These are phyloP conservation scores for Lyophyllum decastes DNA, from an alignment of 768 basidiomycete genomes.

Conservation along the genomic window DNA sequence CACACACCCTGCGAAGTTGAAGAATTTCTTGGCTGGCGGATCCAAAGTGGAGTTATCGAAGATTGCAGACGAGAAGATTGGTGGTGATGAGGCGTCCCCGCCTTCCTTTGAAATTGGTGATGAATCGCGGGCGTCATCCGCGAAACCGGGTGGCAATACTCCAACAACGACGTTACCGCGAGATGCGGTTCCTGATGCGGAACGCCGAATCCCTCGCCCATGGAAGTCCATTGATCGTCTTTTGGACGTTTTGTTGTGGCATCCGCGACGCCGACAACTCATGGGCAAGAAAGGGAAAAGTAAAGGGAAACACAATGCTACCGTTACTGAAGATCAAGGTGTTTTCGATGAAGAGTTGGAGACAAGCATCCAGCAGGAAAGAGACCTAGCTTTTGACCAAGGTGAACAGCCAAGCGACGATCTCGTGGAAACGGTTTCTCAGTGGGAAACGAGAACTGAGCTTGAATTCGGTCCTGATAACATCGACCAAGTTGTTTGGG, in stretches of 20 bases:
- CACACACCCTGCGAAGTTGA: slow-evolving; percentile 64
- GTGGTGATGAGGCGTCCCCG: slow-evolving; percentile 25
- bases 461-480: slow-evolving; percentile 46
- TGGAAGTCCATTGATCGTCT: slow-evolving; percentile 96
- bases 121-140: slow-evolving; percentile 35
- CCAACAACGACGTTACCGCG: slow-evolving; percentile 26
- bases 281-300: slow-evolving; percentile 23
- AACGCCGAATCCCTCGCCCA: slow-evolving; percentile 66
- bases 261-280: slow-evolving; percentile 27
- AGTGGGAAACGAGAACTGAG: slow-evolving; percentile 54
- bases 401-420: slow-evolving; percentile 66
- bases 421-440: slow-evolving; percentile 59
- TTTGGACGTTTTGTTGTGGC: slow-evolving; percentile 76
- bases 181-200: slow-evolving; percentile 66
- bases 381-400: slow-evolving; percentile 44
- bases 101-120: slow-evolving; percentile 43
- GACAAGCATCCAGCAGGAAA: slow-evolving; percentile 31
- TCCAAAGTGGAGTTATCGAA: slow-evolving; percentile 67
- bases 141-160: slow-evolving; percentile 29
- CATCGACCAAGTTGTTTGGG: slow-evolving; percentile 70
- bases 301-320: slow-evolving; percentile 26
- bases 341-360: slow-evolving; percentile 28
- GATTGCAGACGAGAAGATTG: slow-evolving; percentile 34
- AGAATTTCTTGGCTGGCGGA: slow-evolving; percentile 74
- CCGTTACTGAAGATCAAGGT: slow-evolving; percentile 21